Evolutionary conservation across 768 basidiomycete genomes (phyloP), one percentile per base, ranked within the genome.

Genomic region (Rhodotorula babjevae): DNA sequence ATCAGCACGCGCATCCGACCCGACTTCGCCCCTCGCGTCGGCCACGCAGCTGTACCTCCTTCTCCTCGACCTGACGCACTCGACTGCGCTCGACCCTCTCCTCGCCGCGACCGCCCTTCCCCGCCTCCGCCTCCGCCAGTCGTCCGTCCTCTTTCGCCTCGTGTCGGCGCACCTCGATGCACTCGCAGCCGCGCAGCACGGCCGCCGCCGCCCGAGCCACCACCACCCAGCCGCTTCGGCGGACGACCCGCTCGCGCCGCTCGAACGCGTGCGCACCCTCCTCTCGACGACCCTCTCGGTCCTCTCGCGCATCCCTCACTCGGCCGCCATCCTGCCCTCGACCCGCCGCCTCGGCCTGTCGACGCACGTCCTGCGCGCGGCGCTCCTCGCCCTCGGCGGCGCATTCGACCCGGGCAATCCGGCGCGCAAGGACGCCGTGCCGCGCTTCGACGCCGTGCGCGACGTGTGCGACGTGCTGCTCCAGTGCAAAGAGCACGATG

Each of bases 131-230:
- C 44, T 58, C 31, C 67, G 70, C 1, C 74, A 75, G 67, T 53
- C 74, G 7, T 68, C 70, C 1, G 56, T 64, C 18, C 60, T 75
- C 12, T 75, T 66, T 27, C 69, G 74, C 33, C 36, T 72, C n/a
- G 23, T 72, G 23, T 31, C 21, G 2, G 61, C 19, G 0, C 31
- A 44, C 36, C 27, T 55, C 33, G 49, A 11, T 1, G 29, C 55
- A 27, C 6, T 59, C 36, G 15, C n/a, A 12, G 53, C 53, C 16
- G n/a, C 56, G 56, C 33, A 25, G 31, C 56, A 36, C 10, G 27
- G 53, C 53, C 14, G 12, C 11, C 23, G 40, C 4, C 25, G 40
- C 10, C 27, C 27, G 18, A n/a, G n/a, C n/a, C n/a, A n/a, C n/a
- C n/a, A n/a, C n/a, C 15, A 47, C 42, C 5, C 2, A 1, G 9